A percentile compares a stretch with the other conserved stretches of the same genome.
Conservation (phyloP, 2,329 filamentous ascomycete species). For the Curvularia lunata region DNA sequence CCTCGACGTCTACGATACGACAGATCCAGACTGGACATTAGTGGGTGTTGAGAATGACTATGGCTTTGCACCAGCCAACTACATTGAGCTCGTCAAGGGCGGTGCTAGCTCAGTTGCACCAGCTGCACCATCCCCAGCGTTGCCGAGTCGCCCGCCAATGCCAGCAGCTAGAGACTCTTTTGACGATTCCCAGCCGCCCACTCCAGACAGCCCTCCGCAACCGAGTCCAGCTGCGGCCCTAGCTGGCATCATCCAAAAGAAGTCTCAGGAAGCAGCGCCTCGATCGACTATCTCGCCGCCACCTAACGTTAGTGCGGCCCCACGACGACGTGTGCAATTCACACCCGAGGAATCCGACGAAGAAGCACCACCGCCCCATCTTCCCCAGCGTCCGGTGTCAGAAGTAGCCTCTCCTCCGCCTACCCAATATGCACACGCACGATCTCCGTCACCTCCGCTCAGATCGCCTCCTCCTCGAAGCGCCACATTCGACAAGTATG, state of each 20-base stretch:
- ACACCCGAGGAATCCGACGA: conserved; percentile 73
- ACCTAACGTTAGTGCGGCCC: conserved; percentile 57
- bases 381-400: conserved; percentile 69
- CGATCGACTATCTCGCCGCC: conserved; percentile 55
- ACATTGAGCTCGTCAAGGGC: conserved; percentile 75
- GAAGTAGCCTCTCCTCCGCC: conserved; percentile 59
- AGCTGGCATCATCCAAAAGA: conserved; percentile 60
- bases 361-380: conserved; percentile 62
- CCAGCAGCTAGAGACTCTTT: conserved; percentile 53
- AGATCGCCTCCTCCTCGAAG: conserved; percentile 48
- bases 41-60: conserved; percentile 84
- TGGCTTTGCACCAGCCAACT: conserved; percentile 95
- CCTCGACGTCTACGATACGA: conserved; percentile 84
- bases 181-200: conserved; percentile 52
- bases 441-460: conserved; percentile 48
- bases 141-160: conserved; percentile 50
- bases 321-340: conserved; percentile 60
- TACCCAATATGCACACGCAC: conserved; percentile 50
- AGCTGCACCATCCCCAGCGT: conserved; percentile 53
- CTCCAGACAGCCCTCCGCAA: conserved; percentile 54
- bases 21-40: conserved; percentile 95
- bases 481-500: conserved; percentile 52
- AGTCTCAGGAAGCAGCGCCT: conserved; percentile 49
- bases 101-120: conserved; percentile 45
- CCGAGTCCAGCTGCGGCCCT: conserved; percentile 65